Conservation (phyloP, 2,329 filamentous ascomycete species). For the Cylindrodendrum hubeiense region DNA sequence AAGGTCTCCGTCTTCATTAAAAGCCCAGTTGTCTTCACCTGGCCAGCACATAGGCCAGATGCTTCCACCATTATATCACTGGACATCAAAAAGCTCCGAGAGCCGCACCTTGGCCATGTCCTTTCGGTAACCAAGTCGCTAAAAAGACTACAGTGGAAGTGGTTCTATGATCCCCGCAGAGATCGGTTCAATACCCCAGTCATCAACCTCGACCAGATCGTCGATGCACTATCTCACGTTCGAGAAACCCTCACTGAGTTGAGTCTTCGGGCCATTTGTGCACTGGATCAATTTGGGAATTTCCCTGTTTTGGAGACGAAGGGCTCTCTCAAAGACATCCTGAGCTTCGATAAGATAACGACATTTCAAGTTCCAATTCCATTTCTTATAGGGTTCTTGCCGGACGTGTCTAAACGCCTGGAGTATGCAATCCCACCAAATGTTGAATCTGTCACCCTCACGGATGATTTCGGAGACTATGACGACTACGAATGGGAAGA, state of each 20-base stretch:
- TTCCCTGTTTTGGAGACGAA: not conserved
- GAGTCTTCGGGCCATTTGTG: not conserved
- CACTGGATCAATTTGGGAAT: not conserved
- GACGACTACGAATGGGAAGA: not conserved
- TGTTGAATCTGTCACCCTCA: not conserved
- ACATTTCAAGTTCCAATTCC: not conserved
- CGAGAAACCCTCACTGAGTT: not conserved
- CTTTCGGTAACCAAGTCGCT: not conserved
- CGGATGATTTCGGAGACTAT: not conserved
- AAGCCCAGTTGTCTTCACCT: not conserved
- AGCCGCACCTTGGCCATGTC: not conserved
- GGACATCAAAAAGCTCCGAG: not conserved
- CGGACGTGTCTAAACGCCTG: not conserved
- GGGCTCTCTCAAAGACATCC: not conserved
- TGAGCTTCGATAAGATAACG: not conserved
- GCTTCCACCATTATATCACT: conserved; percentile 2
- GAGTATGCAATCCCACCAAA: not conserved
- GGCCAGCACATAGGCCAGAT: conserved; percentile 2
- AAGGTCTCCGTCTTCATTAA: not conserved
- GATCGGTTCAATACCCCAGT: not conserved
- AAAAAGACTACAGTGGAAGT: conserved; percentile 3
- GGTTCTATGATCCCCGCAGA: not conserved
- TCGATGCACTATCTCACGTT: conserved; percentile 3
- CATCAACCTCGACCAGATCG: not conserved
- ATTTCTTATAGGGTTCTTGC: not conserved